Conservation (phyloP, 495 filamentous ascomycete species). For the Aspergillus avenaceus region DNA sequence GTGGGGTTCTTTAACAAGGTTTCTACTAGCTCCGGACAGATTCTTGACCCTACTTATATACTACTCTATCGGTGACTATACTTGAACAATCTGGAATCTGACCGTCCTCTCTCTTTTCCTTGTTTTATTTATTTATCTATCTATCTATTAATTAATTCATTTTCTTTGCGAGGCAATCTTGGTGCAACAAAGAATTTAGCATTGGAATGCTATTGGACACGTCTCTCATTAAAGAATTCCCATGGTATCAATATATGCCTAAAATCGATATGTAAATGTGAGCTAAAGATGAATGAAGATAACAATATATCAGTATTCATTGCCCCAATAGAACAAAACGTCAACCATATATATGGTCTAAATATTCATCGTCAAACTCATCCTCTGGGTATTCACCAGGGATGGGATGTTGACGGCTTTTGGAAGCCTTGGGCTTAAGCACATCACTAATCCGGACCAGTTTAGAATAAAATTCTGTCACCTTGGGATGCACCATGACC, state of each 20-base stretch:
- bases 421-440: conserved; percentile 23
- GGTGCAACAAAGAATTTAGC: too few species aligned
- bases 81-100: neutral
- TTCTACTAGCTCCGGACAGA: neutral
- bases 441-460: conserved; percentile 54
- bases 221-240: too few species aligned
- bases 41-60: neutral
- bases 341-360: neutral
- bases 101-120: neutral
- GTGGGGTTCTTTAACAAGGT: neutral
- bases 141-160: neutral
- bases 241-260: neutral
- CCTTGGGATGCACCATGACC: conserved; percentile 90
- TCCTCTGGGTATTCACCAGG: conserved; percentile 5
- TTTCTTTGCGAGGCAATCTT: too few species aligned
- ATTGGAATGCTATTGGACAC: too few species aligned
- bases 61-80: neutral
- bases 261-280: neutral
- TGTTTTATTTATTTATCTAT: neutral
- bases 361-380: conserved; percentile 10
- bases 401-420: neutral
- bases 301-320: neutral
- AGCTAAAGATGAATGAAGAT: neutral
- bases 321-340: neutral
- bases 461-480: conserved; percentile 77